A percentile compares a stretch with the other conserved stretches of the same genome.
Evolutionary conservation across 768 basidiomycete genomes (phyloP).

Genomic region (Calocera cornea): DNA sequence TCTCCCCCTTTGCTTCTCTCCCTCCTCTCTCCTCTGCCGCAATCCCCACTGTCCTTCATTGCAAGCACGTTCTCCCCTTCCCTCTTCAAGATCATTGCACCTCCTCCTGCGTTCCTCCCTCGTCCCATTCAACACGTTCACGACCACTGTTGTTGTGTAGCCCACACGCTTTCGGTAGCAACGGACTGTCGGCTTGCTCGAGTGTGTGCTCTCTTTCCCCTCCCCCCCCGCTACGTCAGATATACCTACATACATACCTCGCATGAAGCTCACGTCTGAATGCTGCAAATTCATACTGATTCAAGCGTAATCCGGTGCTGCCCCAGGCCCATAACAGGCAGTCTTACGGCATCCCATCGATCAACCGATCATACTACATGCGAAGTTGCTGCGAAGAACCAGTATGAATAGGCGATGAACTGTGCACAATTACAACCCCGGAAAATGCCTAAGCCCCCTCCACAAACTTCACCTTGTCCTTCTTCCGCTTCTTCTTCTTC

Average conservation of each 20-base stretch:
- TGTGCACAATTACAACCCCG: neutral
- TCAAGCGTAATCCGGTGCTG: neutral
- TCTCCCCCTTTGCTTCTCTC: neutral
- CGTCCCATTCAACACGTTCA: neutral
- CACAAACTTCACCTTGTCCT: conserved; percentile 2
- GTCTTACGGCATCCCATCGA: too few relatives aligned
- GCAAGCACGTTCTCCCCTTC: neutral
- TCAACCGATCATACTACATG: neutral
- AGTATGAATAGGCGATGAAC: conserved; percentile 5
- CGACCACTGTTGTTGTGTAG: conserved; percentile 4
- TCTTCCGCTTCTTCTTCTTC: conserved; percentile 10
- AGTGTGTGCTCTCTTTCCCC: neutral
- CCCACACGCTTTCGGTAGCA: conserved; percentile 2
- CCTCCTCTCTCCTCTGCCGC: neutral
- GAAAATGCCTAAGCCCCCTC: neutral
- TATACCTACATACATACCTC: conserved; percentile 7
- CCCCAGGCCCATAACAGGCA: too few relatives aligned
- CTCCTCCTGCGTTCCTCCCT: neutral
- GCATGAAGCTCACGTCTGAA: conserved; percentile 6
- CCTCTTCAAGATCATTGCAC: neutral
- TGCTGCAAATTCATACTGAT: conserved; percentile 5
- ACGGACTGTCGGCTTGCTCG: conserved; percentile 4
- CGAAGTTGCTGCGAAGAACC: neutral
- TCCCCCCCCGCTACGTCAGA: neutral
- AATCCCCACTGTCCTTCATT: conserved; percentile 5